Evolutionary conservation across 495 filamentous ascomycete species (phyloP).

Genomic region (Tuber calosporum): DNA sequence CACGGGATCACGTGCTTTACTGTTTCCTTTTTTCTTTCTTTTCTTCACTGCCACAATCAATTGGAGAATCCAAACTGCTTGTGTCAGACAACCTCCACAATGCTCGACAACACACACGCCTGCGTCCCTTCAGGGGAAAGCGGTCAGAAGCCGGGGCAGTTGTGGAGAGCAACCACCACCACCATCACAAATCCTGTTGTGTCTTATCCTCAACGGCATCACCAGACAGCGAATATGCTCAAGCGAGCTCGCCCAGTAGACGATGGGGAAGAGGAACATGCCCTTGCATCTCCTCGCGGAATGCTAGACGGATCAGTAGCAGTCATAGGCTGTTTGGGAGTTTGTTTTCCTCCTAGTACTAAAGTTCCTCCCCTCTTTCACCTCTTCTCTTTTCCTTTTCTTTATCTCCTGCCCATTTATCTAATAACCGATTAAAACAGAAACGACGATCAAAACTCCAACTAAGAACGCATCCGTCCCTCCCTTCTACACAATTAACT

Average conservation of each 20-base stretch:
- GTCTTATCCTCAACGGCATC: neutral
- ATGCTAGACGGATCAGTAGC: neutral
- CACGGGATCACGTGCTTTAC: neutral
- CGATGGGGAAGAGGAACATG: neutral
- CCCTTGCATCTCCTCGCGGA: neutral
- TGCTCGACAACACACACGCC: neutral
- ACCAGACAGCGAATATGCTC: neutral
- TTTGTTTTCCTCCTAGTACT: neutral
- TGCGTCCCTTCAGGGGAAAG: neutral
- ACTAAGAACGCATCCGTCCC: neutral
- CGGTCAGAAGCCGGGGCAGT: neutral
- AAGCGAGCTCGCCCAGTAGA: neutral
- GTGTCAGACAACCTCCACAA: neutral
- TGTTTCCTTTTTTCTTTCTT: neutral
- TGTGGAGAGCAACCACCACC: neutral
- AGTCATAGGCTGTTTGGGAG: neutral
- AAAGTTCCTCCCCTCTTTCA: neutral
- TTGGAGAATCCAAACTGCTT: neutral
- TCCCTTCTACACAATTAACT: neutral
- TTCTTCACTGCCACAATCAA: neutral
- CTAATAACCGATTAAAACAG: neutral
- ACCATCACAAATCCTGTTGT: neutral
- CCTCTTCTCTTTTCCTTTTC: neutral
- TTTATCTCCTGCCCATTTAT: neutral
- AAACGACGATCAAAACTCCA: neutral